Base-by-base conservation (phyloP, 2,329 filamentous ascomycete genomes). In the Colletotrichum tropicale region DNA sequence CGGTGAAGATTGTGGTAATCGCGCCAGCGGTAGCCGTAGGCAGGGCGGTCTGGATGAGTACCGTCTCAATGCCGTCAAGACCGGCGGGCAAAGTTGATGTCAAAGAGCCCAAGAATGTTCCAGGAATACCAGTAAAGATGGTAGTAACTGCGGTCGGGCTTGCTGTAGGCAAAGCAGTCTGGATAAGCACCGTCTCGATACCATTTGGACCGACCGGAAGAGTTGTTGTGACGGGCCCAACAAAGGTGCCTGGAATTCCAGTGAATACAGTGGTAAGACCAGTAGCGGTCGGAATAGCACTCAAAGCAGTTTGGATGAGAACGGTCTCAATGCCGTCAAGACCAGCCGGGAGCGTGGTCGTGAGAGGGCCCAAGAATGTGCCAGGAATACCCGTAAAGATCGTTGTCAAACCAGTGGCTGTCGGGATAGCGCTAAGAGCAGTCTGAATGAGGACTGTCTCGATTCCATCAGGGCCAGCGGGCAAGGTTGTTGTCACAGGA, bases 391-490 rank as follows among this genome's bases (percentile, higher is more conserved):
- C 55, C 13, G 55, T 58, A 1, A 58, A 26, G 15, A 58, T 30
- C 55, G 55, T 58, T 4, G 55, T 58, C 15, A 30, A 58, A 30
- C 24, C 55, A 30, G 55, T 30, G 1, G 55, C 15, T 26, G 55
- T 58, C 21, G n/a, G 56, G 8, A 28, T 56, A 28, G 70, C 48
- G 10, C 65, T 28, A 32, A 73, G 18, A 15, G 70, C 70, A 28
- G 70, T 73, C 64, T 73, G 32, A 12, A 73, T 16, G 16, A 73
- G 55, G 9, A 73, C 70, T 2, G 70, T 73, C 15, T 56, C 70
- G 10, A 66, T 66, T 58, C 55, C 55, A 58, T 30, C 55, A 18
- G 55, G 55, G 24, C 55, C 55, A 30, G 15, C 55, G 15, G 55
- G 55, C 12, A 58, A n/a, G 13, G 55, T 58, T 10, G 55, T 26